Evolutionary conservation across 208 protist genomes (phyloP).

Genomic region (Acanthamoeba lenticulata): DNA sequence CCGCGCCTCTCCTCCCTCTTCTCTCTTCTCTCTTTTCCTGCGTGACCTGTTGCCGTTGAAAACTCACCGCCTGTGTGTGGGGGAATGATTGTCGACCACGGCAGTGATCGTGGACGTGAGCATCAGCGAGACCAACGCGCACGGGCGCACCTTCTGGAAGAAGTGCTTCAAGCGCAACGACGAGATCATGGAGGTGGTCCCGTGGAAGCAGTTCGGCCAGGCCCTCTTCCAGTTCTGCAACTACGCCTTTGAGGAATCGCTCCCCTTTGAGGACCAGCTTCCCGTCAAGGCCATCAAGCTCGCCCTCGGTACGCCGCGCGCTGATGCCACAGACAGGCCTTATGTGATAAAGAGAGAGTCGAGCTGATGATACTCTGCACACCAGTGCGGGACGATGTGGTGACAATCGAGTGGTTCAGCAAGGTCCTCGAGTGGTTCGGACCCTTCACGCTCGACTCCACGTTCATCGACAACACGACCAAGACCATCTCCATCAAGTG

Average conservation of each 20-base stretch:
- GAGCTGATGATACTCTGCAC: not conserved
- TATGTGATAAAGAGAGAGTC: too few relatives aligned
- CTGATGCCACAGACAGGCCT: too few relatives aligned
- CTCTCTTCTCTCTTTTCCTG: not conserved
- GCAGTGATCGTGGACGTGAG: conserved; percentile 61
- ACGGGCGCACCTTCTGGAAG: conserved; percentile 60
- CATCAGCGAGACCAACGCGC: conserved; percentile 66
- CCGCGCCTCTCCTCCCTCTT: not conserved
- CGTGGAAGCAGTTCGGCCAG: not conserved
- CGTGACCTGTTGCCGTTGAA: not conserved
- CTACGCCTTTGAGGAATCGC: conserved; percentile 30
- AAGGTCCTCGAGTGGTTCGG: conserved; percentile 65
- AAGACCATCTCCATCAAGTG: conserved; percentile 61
- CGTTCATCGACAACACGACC: conserved; percentile 53
- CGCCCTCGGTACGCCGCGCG: conserved; percentile 25
- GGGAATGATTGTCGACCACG: too few relatives aligned
- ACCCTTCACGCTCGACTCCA: conserved; percentile 15
- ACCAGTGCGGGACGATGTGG: conserved; percentile 14
- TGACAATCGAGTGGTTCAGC: conserved; percentile 65
- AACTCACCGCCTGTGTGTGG: too few relatives aligned
- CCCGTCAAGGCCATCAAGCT: conserved; percentile 59
- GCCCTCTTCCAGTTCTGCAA: conserved; percentile 50
- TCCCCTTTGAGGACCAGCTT: conserved; percentile 52
- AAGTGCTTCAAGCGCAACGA: conserved; percentile 42
- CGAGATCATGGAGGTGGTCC: conserved; percentile 35